Evolutionary conservation across 768 basidiomycete genomes (phyloP).

Genomic region (Harrya chromipes): DNA sequence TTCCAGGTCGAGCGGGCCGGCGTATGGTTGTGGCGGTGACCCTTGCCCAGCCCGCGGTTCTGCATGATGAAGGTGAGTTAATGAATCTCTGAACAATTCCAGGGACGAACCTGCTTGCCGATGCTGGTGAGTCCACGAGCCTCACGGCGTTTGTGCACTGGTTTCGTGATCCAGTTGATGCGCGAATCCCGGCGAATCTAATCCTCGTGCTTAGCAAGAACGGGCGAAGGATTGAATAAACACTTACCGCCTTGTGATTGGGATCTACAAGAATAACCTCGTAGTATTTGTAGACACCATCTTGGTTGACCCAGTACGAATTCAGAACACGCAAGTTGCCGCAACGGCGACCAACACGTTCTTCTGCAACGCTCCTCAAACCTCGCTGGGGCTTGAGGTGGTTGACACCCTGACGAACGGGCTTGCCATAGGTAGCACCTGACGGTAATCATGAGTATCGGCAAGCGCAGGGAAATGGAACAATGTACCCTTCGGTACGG

Average conservation of each 20-base stretch:
- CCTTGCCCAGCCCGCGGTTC: slow-evolving; percentile 98
- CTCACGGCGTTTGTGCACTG: slow-evolving; percentile 98
- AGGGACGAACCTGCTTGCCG: slow-evolving; percentile 81
- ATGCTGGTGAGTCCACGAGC: slow-evolving; percentile 95
- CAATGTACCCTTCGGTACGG: slow-evolving; percentile 85
- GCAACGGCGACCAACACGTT: slow-evolving; percentile 95
- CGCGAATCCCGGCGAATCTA: slow-evolving; percentile 93
- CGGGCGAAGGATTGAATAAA: neutral
- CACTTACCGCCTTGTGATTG: slow-evolving; percentile 84
- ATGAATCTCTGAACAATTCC: neutral
- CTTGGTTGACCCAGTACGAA: slow-evolving; percentile 99
- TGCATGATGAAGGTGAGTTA: slow-evolving; percentile 27
- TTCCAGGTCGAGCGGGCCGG: slow-evolving; percentile 93
- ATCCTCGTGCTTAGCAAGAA: slow-evolving; percentile 11
- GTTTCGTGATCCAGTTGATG: slow-evolving; percentile 99
- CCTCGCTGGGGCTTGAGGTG: slow-evolving; percentile 98
- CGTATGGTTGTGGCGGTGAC: slow-evolving; percentile 89
- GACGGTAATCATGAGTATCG: neutral
- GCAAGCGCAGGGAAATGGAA: neutral
- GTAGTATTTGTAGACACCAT: slow-evolving; percentile 98
- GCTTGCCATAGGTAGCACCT: slow-evolving; percentile 99
- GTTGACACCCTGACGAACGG: slow-evolving; percentile 99
- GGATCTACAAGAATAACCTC: slow-evolving; percentile 99
- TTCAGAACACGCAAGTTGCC: slow-evolving; percentile 95
- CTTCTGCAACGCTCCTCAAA: slow-evolving; percentile 91